phyloP scores from a whole-genome alignment of 1,284 basidiomycete species.

The Boletellus deceptivus region DNA sequence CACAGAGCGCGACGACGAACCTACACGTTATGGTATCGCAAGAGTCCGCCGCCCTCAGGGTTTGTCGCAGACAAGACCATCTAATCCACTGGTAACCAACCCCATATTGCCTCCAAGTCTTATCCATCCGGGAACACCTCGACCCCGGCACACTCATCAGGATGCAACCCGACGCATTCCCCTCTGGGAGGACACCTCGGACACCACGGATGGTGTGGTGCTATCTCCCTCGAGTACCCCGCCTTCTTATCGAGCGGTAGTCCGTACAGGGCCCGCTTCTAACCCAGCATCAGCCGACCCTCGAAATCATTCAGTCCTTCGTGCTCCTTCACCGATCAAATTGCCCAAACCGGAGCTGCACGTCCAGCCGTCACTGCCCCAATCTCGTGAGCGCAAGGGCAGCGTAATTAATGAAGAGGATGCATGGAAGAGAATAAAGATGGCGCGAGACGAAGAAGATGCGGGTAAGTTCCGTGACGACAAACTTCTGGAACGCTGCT shows the following conservation, averaged over 20 bases:
- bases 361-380: constrained; percentile 15
- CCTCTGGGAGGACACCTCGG: constrained; percentile 41
- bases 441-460: constrained; percentile 63
- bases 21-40: constrained; percentile 3
- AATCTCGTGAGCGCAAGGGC: constrained; percentile 39
- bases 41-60: constrained; percentile 23
- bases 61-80: constrained; percentile 10
- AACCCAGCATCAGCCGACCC: constrained; percentile 8
- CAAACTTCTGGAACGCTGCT: constrained; percentile 62
- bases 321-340: constrained; percentile 33
- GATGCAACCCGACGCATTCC: constrained; percentile 13
- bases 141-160: constrained; percentile 18
- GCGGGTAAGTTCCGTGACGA: constrained; percentile 68
- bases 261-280: constrained; percentile 26
- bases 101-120: constrained; percentile 25
- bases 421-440: constrained; percentile 72
- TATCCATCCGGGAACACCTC: constrained; percentile 31
- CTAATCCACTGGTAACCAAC: constrained; percentile 21
- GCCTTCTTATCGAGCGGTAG: constrained; percentile 50
- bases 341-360: constrained; percentile 23
- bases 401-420: constrained; percentile 63
- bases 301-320: constrained; percentile 19
- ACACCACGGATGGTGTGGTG: constrained; percentile 35
- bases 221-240: constrained; percentile 44
- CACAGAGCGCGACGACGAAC: constrained; percentile 26